phyloP scores from a whole-genome alignment of 202 grass and related monocot species.

The Brachypodium distachyon region DNA sequence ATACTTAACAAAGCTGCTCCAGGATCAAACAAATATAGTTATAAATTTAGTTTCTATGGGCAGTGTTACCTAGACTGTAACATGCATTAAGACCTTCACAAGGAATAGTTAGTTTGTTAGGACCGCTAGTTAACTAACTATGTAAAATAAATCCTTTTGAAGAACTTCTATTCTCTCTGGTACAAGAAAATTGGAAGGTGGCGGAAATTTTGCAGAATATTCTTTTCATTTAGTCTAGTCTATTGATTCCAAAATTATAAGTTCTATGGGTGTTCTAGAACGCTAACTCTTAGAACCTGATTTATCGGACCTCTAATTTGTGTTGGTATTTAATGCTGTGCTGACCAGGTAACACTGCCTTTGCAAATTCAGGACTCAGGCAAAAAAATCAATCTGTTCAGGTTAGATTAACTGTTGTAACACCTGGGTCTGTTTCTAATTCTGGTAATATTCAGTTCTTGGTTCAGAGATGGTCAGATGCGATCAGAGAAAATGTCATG shows the following conservation, averaged over 20 bases:
- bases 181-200: background rate
- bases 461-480: slow-evolving; percentile 1
- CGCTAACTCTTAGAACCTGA: background rate
- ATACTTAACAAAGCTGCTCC: slow-evolving; percentile 1
- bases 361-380: slow-evolving; percentile 34
- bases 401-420: slow-evolving; percentile 22
- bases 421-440: background rate
- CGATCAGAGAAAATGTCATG: background rate
- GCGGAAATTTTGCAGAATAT: background rate
- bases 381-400: slow-evolving; percentile 14
- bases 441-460: background rate
- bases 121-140: background rate
- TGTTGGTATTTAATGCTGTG: slow-evolving; percentile 5
- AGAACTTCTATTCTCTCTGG: background rate
- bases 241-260: background rate
- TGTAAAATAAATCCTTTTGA: background rate
- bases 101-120: background rate
- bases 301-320: background rate
- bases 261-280: background rate
- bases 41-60: background rate
- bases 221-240: background rate
- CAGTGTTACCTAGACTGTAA: slow-evolving; percentile 24
- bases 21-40: background rate
- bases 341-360: slow-evolving; percentile 33
- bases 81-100: background rate